These are phyloP conservation scores for Skeletonema menzelii DNA, from an alignment of 108 stramenopile species.

Conservation along the genomic window DNA sequence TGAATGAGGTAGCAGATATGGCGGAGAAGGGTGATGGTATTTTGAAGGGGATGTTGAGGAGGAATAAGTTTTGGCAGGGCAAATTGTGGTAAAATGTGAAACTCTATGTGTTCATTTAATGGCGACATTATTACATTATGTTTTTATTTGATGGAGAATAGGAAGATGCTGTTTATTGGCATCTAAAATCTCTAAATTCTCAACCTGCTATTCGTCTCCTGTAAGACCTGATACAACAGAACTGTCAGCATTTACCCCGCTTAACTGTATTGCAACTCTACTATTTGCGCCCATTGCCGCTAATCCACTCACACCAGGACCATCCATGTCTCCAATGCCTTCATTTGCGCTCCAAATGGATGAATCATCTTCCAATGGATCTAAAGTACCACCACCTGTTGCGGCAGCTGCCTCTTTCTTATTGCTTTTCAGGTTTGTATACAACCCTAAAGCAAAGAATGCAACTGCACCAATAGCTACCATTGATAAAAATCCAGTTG, in stretches of 20 bases:
- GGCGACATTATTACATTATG: no score
- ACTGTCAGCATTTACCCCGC: background rate
- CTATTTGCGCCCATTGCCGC: background rate
- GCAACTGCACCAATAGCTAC: background rate
- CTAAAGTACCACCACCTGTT: background rate
- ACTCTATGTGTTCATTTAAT: no score
- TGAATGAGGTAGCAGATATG: background rate
- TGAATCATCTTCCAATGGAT: background rate
- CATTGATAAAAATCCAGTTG: background rate
- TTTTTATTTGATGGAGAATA: no score
- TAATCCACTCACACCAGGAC: background rate
- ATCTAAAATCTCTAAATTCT: background rate
- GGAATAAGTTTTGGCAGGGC: slow-evolving; percentile 1
- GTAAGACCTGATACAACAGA: background rate
- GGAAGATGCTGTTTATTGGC: no score
- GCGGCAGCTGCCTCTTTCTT: background rate
- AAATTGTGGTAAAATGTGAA: slow-evolving; percentile 5
- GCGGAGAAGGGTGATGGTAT: slow-evolving; percentile 1
- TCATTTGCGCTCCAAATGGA: background rate
- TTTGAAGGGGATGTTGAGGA: background rate
- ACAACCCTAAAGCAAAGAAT: background rate
- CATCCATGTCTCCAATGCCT: background rate
- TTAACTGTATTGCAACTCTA: background rate
- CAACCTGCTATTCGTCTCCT: background rate
- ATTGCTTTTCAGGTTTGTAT: background rate